Base-by-base conservation (phyloP, 768 basidiomycete species). In the Porpolomopsis calyptriformis region DNA sequence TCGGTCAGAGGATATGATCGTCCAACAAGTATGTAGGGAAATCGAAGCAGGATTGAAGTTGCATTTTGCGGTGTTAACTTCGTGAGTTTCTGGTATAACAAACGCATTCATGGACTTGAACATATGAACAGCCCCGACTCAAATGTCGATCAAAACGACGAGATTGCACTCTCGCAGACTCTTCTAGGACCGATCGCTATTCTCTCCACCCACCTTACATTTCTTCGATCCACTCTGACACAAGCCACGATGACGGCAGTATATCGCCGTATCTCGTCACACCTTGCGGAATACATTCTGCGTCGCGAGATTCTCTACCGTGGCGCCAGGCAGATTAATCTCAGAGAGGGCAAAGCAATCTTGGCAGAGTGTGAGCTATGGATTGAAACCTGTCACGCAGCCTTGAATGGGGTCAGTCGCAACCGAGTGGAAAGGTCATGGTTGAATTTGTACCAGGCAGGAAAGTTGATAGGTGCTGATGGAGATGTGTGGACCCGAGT, bases 1-100 rank as follows among this genome's bases (percentile, higher is more conserved):
- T 7, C 75, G 91, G n/a, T 79, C 88, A 3, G 89, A 96, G 58
- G 85, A 87, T 43, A 85, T 97, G 77, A 74, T 92, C 27, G 76
- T 89, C 12, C 80, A 84, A 52, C 85, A 88, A 55, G 71, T 92
- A 12, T 84, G 77, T 42, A 73, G 74, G 2, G 96, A 99, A 60
- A 79, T 94, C 39, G 85, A 93, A 61, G 64, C 64, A 9, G 75
- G 76, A 20, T 66, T 96, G 33, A 87, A 81, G 58, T 61, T 72
- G 1, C 89, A 97, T 63, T 76, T 91, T 48, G 65, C 66, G 10
- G 69, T 74, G 59, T 68, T 67, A 45, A 68, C 62, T 35, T 61
- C 63, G 72, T 73, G 53, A 53, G 67, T 66, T n/a, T 47, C 29
- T 22, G 26, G 38, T n/a, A 11, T 37, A 34, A 35, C 14, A 40